These are phyloP conservation scores for Schoenoplectus tabernaemontani DNA, from an alignment of 202 grass and related monocot species.

Conservation along the genomic window DNA sequence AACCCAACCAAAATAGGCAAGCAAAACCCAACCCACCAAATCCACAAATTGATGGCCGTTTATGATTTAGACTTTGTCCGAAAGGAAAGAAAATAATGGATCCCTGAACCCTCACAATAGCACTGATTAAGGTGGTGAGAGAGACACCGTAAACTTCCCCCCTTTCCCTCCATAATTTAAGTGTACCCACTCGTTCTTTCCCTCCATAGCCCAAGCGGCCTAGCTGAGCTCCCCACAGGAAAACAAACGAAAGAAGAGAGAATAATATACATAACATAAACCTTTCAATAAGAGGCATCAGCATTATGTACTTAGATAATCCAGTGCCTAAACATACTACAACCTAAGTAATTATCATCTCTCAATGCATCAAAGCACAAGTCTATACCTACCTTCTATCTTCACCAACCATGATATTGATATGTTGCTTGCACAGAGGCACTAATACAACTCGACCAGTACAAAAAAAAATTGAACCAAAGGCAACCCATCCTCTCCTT, in stretches of 20 bases:
- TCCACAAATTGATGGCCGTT: not conserved
- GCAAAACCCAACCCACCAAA: not conserved
- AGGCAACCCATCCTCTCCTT: not conserved
- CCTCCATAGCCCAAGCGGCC: not conserved
- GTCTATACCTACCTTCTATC: conserved; percentile 19
- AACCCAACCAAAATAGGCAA: not conserved
- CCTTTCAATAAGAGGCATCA: conserved; percentile 1
- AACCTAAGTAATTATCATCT: conserved; percentile 16
- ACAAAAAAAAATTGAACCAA: conserved; percentile 8
- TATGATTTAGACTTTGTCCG: not conserved
- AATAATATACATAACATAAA: not conserved
- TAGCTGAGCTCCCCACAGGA: not conserved
- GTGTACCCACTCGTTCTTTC: not conserved
- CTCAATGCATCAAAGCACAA: conserved; percentile 15
- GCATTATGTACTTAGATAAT: conserved; percentile 19
- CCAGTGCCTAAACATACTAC: conserved; percentile 14
- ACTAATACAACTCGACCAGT: conserved; percentile 12
- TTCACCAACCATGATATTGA: not conserved
- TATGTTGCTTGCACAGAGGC: not conserved
- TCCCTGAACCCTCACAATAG: not conserved
- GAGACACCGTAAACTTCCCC: not conserved
- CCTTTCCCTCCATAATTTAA: not conserved
- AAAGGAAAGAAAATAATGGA: not conserved
- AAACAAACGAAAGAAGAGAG: not conserved
- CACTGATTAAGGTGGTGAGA: not conserved